phyloP scores from a whole-genome alignment of 768 basidiomycete species.

The Boletus subcaerulescens region DNA sequence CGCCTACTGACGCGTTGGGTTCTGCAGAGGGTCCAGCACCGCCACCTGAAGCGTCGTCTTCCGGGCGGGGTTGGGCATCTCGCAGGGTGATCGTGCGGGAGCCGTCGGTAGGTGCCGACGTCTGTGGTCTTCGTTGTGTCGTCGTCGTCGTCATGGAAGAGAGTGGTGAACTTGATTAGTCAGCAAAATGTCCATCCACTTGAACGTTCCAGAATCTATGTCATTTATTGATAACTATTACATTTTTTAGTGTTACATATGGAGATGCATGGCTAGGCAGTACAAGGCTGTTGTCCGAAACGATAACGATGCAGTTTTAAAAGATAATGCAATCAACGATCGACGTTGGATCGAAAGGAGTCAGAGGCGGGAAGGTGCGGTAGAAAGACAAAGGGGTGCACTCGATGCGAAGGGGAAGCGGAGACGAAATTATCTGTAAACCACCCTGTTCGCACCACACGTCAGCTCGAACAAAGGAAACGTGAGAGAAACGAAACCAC shows the following conservation, averaged over 20 bases:
- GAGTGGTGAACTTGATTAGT: conserved; percentile 11
- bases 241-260: conserved; percentile 27
- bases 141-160: conserved; percentile 20
- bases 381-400: conserved; percentile 11
- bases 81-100: conserved; percentile 52
- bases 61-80: conserved; percentile 35
- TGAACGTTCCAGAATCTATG: conserved; percentile 12
- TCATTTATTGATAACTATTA: conserved; percentile 19
- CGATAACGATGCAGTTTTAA: conserved; percentile 23
- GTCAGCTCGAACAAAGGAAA: conserved; percentile 3
- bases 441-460: conserved; percentile 30
- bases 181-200: conserved; percentile 4
- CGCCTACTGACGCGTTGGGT: conserved; percentile 36
- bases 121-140: conserved; percentile 32
- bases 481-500: conserved; percentile 26
- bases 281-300: conserved; percentile 26
- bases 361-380: neutral
- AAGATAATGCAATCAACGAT: conserved; percentile 27
- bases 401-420: neutral
- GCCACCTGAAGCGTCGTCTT: conserved; percentile 10
- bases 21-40: conserved; percentile 21
- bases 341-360: conserved; percentile 20
- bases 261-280: conserved; percentile 21
- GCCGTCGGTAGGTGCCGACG: conserved; percentile 46
- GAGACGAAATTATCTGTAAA: conserved; percentile 37